These are phyloP conservation scores for Syzygium grande DNA, from an alignment of 345 rosid genomes.

Conservation along the genomic window DNA sequence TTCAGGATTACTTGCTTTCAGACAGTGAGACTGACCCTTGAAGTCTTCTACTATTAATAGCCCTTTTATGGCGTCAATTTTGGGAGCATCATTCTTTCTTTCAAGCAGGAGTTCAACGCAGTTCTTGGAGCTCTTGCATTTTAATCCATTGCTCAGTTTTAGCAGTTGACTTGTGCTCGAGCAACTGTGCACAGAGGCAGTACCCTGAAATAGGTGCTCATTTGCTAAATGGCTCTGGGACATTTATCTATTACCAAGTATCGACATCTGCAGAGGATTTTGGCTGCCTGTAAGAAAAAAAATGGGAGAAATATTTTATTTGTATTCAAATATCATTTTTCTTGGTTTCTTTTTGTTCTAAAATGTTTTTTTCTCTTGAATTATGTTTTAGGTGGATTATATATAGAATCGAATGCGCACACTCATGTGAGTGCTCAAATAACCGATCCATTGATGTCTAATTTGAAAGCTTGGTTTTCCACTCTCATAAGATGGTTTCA, in stretches of 20 bases:
- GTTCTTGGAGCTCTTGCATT: background rate
- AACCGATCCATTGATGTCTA: background rate
- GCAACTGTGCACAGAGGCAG: background rate
- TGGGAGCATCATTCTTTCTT: background rate
- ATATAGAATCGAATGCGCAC: background rate
- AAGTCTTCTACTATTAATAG: background rate
- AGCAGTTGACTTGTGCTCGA: background rate
- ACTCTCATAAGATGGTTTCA: background rate
- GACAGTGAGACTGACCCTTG: slow-evolving; percentile 50
- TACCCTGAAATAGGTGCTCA: background rate
- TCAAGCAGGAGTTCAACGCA: background rate
- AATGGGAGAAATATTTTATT: rapidly evolving
- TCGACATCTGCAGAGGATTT: background rate
- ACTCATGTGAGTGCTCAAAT: background rate
- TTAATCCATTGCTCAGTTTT: background rate
- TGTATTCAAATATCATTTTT: background rate
- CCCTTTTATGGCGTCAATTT: background rate
- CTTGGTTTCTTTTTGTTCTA: background rate
- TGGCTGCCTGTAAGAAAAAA: background rate
- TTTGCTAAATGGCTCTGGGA: background rate
- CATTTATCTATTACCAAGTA: background rate
- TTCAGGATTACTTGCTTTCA: slow-evolving; percentile 65
- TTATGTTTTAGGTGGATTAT: background rate
- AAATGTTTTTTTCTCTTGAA: background rate
- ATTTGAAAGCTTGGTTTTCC: background rate